Base-by-base conservation (phyloP, 768 basidiomycete genomes). In the Suillus subaureus region DNA sequence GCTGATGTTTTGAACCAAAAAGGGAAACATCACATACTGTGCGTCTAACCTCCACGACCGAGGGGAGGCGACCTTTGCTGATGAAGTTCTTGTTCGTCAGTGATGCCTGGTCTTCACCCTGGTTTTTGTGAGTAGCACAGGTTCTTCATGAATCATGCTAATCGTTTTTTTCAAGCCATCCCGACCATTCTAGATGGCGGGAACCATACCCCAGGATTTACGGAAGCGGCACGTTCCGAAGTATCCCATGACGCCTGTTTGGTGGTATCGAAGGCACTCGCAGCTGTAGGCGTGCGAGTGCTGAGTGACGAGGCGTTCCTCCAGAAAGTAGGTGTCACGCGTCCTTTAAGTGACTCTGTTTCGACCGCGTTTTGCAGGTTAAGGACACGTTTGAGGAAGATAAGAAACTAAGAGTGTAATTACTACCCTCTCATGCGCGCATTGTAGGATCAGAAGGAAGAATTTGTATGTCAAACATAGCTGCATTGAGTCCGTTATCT, bases 131-230 rank as follows among this genome's bases (percentile, higher is more conserved):
- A 33, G 65, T 67, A 61, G 12, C 40, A 9, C 57, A 45, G 49
- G 63, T 13, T 62, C 52, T 23, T 31, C 13, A 60, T 18, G 37
- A 31, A 66, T 47, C 23, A 18, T 23, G 7, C 23, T 39, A 3
- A 61, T 9, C 26, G 31, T 42, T 28, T 61, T 18, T 4, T 33
- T 58, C 47, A 26, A 91, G 90, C 88, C 5, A 93, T 92, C 56
- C 91, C 91, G 1, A 90, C 89, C 0, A 78, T 84, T 47, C 71
- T 77, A 1, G 81, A 88, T 66, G 90, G 90, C 16, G 90, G 90
- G 12, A 92, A 92, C 69, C 91, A 93, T 69, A 91, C 91, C 0
- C 75, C 76, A 2, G 85, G 75, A 11, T 93, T 93, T 69, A 79
- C 83, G 21, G 75, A 83, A 26, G 76, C 89, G 0, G 91, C 90